Base-by-base conservation (phyloP, 1,284 basidiomycete genomes). In the Marasmius tenuissimus region DNA sequence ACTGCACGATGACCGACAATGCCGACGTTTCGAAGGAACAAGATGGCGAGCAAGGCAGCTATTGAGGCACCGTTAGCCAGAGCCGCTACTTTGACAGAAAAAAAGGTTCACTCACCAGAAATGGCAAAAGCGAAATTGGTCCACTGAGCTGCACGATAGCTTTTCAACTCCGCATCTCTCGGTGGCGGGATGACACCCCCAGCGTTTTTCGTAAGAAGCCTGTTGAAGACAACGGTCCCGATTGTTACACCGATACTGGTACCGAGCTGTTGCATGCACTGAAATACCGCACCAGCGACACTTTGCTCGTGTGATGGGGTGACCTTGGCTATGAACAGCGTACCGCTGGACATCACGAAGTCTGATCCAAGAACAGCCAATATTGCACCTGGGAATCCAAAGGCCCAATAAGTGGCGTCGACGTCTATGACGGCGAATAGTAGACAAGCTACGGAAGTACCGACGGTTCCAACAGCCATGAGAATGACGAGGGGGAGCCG, bases 331-430 rank as follows among this genome's bases (percentile, higher is more conserved):
- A 94, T 84, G 70, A 92, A 94, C 20, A 94, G 77, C 1, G 86
- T 88, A 1, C 91, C 92, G 1, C 85, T 79, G 0, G 92, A 80
- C 71, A 89, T 93, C 11, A 93, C 85, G 68, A 94, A 91, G 70
- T 94, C 92, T 0, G 87, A 90, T 39, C 93, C 93, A 49, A 92
- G 80, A 27, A 93, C 92, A 12, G 83, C 76, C 59, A 92, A 68
- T 64, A 89, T 80, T 42, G 93, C 86, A 0, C 89, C 85, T 4
- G 92, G 91, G 77, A 97, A 95, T 14, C 88, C 88, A 61, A 84
- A 91, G 1, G 86, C 85, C 93, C 93, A 96, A 72, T 91, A 97
- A 0, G 85, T 73, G 3, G 80, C 80, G 3, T 76, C 64, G 0
- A 87, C 82, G 14, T 84, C 69, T 61, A 94, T 87, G 5, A 92